Conservation (phyloP, 345 rosid species). For the Eucalyptus regnans region DNA sequence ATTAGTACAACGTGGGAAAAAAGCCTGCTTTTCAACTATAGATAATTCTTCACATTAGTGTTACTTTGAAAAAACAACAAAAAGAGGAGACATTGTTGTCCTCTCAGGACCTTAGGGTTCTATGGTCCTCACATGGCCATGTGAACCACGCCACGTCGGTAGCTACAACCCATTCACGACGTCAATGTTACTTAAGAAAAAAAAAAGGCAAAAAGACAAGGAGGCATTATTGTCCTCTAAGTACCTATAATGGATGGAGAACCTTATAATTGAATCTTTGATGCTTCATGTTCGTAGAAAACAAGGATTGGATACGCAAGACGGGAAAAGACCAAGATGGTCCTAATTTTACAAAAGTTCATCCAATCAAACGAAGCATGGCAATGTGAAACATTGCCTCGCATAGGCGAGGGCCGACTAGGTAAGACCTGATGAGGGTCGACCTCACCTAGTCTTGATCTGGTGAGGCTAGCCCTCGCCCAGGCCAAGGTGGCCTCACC, state of each 20-base stretch:
- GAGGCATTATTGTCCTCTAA: no score
- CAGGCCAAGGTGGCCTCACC: no score
- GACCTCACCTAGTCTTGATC: no score
- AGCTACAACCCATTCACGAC: background rate
- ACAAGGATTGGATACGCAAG: accelerated
- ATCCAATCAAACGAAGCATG: no score
- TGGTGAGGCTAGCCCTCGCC: accelerated
- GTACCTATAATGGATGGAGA: no score
- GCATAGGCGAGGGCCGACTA: no score
- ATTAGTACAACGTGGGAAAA: background rate
- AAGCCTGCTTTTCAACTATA: no score
- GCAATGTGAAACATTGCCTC: no score
- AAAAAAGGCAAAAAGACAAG: no score
- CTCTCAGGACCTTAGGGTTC: background rate
- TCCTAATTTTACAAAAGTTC: background rate
- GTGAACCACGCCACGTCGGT: background rate
- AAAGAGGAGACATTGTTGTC: background rate
- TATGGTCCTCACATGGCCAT: background rate
- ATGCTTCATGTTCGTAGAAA: background rate
- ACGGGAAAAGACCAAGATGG: background rate
- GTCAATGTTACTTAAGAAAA: no score
- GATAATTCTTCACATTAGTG: background rate
- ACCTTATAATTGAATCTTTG: background rate
- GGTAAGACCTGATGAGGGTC: no score
- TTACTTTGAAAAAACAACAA: background rate